Conservation (phyloP, 306 rosid genomes). For the Acmispon strigosus region DNA sequence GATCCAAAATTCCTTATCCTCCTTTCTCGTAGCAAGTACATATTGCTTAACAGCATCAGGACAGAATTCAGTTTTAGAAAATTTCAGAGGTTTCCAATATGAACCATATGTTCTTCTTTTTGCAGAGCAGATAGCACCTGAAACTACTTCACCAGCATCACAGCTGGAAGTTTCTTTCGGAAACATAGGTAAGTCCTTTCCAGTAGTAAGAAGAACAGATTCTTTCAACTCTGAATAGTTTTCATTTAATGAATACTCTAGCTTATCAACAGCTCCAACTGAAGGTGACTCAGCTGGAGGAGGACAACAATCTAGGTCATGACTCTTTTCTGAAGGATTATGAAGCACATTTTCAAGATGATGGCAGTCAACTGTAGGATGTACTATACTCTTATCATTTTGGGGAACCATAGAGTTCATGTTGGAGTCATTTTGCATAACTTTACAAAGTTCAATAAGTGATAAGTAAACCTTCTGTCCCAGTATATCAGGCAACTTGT, state of each 20-base stretch:
- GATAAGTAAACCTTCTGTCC: conserved; percentile 31
- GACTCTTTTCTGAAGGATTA: conserved; percentile 19
- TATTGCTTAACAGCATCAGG: conserved; percentile 44
- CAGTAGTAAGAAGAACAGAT: not conserved
- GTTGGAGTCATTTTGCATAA: not conserved
- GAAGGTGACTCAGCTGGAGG: conserved; percentile 2
- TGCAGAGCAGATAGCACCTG: not conserved
- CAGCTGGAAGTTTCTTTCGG: conserved; percentile 20
- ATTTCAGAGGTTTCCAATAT: conserved; percentile 31
- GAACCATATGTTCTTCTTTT: not conserved
- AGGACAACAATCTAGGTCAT: conserved; percentile 16
- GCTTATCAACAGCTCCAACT: conserved; percentile 5
- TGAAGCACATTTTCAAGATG: not conserved
- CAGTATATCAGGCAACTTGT: conserved; percentile 31
- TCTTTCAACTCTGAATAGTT: no score
- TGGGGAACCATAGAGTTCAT: not conserved
- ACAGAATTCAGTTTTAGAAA: conserved; percentile 31
- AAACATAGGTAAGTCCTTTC: not conserved
- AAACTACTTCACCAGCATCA: not conserved
- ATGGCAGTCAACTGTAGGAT: no score
- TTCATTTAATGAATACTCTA: conserved; percentile 7
- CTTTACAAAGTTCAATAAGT: conserved; percentile 31
- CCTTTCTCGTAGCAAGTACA: conserved; percentile 17
- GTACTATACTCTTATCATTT: conserved; percentile 6
- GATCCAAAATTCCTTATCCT: conserved; percentile 1